Evolutionary conservation across 2,329 filamentous ascomycete species (phyloP), one percentile per base, ranked within the genome.

Genomic region (Epichloe sibirici): DNA sequence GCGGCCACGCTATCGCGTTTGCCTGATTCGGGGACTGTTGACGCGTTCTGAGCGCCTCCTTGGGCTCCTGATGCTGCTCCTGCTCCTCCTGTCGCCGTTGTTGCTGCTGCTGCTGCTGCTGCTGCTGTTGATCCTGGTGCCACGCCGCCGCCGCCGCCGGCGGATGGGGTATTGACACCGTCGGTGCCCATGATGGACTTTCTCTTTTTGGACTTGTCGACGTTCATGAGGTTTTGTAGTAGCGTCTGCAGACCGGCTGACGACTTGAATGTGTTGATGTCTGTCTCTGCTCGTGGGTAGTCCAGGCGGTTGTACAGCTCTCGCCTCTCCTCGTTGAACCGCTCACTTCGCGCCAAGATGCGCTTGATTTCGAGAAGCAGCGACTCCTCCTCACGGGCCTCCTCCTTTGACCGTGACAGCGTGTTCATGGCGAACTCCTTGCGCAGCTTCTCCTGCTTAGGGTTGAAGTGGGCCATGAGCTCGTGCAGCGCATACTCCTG

Each of bases 371-470:
- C 93, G 54, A 91, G 78, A 17, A 98, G 77, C 3, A 98, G 73
- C 37, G 88, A 85, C 61, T 94, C 87, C 69, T 98, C 93, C 66
- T 98, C 93, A 56, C 88, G 83, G 28, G 91, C 87, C 69, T 98
- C 91, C 57, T 95, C 89, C 57, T 83, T 84, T 8, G 85, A 86
- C 42, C 93, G 81, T 47, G 83, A 81, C 57, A 97, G 78, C 46
- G 90, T 81, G 48, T 85, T 82, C 57, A 86, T 79, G 3, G 90
- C 91, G 62, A 95, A 87, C 53, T 86, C 81, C 71, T 97, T 98
- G 56, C 93, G 83, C 51, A 81, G 75, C 25, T 77, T 78, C 69
- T 98, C 93, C 60, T 87, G 82, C 15, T 79, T 76, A 0, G 90
- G 82, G 61, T 95, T 87, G 73, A 91, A 98, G 58, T 88, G 88